phyloP scores from a whole-genome alignment of 2,329 filamentous ascomycete species.

The Hypoxylon sp. region DNA sequence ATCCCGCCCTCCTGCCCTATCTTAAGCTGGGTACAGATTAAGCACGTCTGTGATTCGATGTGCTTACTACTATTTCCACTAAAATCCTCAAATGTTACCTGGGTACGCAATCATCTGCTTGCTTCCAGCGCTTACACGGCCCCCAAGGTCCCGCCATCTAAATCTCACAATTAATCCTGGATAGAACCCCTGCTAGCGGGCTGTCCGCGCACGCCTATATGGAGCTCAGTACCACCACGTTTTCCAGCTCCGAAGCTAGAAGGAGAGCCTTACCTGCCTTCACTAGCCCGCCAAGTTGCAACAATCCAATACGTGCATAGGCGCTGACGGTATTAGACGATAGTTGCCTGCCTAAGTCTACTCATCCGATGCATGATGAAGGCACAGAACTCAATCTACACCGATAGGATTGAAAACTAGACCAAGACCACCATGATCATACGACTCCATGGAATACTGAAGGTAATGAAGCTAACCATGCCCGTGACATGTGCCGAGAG shows the following conservation, averaged over 20 bases:
- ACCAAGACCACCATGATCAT: neutral
- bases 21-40: slow-evolving; percentile 13
- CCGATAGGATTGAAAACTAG: slow-evolving; percentile 12
- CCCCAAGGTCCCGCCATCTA: slow-evolving; percentile 19
- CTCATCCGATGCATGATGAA: slow-evolving; percentile 27
- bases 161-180: slow-evolving; percentile 7
- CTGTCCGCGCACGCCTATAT: slow-evolving; percentile 5
- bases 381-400: slow-evolving; percentile 14
- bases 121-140: slow-evolving; percentile 13
- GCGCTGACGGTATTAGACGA: slow-evolving; percentile 4
- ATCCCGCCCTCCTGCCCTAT: slow-evolving; percentile 19
- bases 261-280: slow-evolving; percentile 3
- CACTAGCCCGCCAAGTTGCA: slow-evolving; percentile 1
- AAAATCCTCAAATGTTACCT: slow-evolving; percentile 29
- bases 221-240: slow-evolving; percentile 17
- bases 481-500: slow-evolving; percentile 15
- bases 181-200: slow-evolving; percentile 29
- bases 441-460: slow-evolving; percentile 5
- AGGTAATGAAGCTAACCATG: neutral
- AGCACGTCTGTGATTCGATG: slow-evolving; percentile 15
- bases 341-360: slow-evolving; percentile 19
- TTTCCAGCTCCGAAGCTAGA: slow-evolving; percentile 15
- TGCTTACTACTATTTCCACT: slow-evolving; percentile 35
- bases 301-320: slow-evolving; percentile 6
- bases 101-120: slow-evolving; percentile 10